Evolutionary conservation across 2,329 filamentous ascomycete species (phyloP), one percentile per base, ranked within the genome.

Genomic region (Myriosclerotinia duriaeana): DNA sequence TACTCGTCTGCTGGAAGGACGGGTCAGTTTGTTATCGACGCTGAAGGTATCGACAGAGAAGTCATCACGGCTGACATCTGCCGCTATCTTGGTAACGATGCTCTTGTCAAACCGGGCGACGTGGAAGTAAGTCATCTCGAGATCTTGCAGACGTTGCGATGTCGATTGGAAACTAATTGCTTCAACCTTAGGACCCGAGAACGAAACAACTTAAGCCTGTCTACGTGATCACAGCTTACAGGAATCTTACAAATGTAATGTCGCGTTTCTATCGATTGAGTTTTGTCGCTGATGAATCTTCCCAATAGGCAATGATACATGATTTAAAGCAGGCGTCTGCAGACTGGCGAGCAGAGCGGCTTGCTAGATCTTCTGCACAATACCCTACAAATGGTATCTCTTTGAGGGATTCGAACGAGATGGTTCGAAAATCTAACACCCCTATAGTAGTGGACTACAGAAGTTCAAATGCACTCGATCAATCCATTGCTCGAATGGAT

Each of bases 51-150:
- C 78, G 89, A 91, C 77, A 87, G 90, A 74, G 90, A 93, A 78
- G 90, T 93, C 74, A 92, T 93, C 79, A 91, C 91, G 70, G 88
- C 89, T 76, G 90, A 93, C 77, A 92, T 93, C 72, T 93, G 90
- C 81, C 89, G 90, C 76, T 93, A 92, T 77, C 84, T 93, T 72
- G 90, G 90, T 75, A 92, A 92, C 78, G 90, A 93, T 82, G 90
- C 90, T 72, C 84, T 91, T 74, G 90, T 92, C 76, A 88, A 88
- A 75, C 90, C 89, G 68, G 89, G 88, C 74, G 86, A 85, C 73
- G 89, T 90, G 78, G 86, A 90, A 84, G 89, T 92, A 84, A 73
- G 82, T 77, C 73, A 72, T 53, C 53, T 15, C 6, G 26, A 26
- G 55, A 15, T 17, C 11, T 52, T 36, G 9, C n/a, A 26, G 26